Conservation (phyloP, 371 early-diverging fungal species). For the Mortierella sp. region DNA sequence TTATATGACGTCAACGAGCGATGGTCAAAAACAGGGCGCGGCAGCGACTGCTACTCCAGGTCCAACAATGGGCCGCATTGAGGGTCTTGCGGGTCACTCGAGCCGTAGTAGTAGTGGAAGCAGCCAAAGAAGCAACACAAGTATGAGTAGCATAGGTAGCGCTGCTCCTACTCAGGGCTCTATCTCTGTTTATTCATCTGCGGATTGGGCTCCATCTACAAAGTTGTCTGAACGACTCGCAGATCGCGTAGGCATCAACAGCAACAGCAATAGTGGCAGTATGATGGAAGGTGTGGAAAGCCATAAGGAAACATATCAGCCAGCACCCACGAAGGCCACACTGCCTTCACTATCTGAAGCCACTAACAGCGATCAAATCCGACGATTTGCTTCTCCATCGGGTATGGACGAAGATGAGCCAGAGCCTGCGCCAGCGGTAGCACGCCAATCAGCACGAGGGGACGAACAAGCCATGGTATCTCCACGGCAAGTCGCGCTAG, state of each 20-base stretch:
- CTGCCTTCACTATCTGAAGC: slow-evolving; percentile 8
- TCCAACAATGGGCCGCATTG: neutral
- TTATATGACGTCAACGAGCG: slow-evolving; percentile 6
- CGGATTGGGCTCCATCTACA: slow-evolving; percentile 18
- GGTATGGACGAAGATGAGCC: slow-evolving; percentile 35
- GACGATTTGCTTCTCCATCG: slow-evolving; percentile 23
- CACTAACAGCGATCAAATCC: neutral
- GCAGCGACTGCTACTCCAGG: neutral
- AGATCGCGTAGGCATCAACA: neutral
- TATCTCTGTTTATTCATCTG: slow-evolving; percentile 6
- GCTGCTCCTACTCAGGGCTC: neutral
- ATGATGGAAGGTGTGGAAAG: slow-evolving; percentile 6
- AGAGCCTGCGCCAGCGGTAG: neutral
- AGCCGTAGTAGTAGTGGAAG: slow-evolving; percentile 46
- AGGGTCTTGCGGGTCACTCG: slow-evolving; percentile 10
- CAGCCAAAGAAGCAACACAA: slow-evolving; percentile 31
- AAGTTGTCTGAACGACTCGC: slow-evolving; percentile 15
- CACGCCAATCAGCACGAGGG: neutral
- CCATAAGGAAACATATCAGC: neutral
- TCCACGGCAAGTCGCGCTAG: neutral
- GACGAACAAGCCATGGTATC: neutral
- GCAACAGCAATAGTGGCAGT: neutral
- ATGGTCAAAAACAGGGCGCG: slow-evolving; percentile 8
- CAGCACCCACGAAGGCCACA: neutral
- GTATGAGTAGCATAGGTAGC: slow-evolving; percentile 37